Base-by-base conservation (phyloP, 345 rosid genomes). In the Ailanthus altissimus region DNA sequence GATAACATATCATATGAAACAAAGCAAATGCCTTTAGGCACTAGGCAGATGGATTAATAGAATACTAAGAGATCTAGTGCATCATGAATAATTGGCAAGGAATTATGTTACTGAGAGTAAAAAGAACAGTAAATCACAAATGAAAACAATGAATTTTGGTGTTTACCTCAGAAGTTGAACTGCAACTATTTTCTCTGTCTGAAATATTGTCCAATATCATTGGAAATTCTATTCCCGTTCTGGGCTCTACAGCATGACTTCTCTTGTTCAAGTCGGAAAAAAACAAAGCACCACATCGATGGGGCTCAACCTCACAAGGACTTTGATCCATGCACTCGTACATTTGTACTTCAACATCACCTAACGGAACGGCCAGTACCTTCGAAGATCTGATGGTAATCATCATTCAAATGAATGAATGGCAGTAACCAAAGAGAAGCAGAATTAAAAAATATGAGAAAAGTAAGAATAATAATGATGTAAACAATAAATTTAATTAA, bases 151-250 rank as follows among this genome's bases (percentile, higher is more conserved):
- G 59, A 26, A 67, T 72, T 72, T 46, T 51, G 16, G 50, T 54
- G 46, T 40, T 84, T 81, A 94, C 97, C 97, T 91, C 93, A 53
- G 94, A 83, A 78, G 88, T 69, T 73, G 86, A 81, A 54, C 81
- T 74, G 23, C 86, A 79, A 70, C 84, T 78, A 64, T 81, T 79
- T 72, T 78, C 80, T 75, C 75, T 80, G 53, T 79, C 76, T 43
- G 66, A 73, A 9, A 77, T 26, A 76, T 83, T 80, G 67, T 91
- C 86, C 86, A 94, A 77, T 50, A 81, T 62, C 57, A 81, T 21
- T 12, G 98, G 98, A 81, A 94, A 93, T 83, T 94, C 94, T 4
- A 94, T 91, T 67, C 98, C 95, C 4, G 97, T 94, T 71, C 81
- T 84, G 50, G 97, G 92, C 84, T 94, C 98, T 45, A 89, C 84